phyloP scores from a whole-genome alignment of 345 rosid genomes.

The Hypericum androsaemum region DNA sequence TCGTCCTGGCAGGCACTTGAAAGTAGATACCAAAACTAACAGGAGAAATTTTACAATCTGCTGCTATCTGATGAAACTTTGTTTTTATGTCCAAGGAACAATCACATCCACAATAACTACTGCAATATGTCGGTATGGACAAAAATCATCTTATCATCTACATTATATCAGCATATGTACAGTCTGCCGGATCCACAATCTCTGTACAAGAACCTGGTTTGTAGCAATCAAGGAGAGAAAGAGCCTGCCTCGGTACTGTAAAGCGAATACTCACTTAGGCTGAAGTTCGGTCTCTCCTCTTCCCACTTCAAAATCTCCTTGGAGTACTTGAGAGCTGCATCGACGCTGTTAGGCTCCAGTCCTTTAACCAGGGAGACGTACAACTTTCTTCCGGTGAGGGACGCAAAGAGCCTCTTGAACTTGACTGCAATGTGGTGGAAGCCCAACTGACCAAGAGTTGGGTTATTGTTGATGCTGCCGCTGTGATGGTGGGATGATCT shows the following conservation, averaged over 20 bases:
- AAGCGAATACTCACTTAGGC: conserved; percentile 43
- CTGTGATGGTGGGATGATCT: conserved; percentile 27
- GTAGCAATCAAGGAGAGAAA: conserved; percentile 22
- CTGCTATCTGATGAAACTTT: too few species aligned
- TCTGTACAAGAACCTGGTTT: conserved; percentile 4
- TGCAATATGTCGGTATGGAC: too few species aligned
- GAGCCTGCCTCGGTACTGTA: conserved; percentile 56
- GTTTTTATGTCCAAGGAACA: too few species aligned
- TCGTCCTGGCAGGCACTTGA: too few species aligned
- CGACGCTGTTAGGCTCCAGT: conserved; percentile 49
- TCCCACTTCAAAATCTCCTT: conserved; percentile 94
- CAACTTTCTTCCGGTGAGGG: conserved; percentile 64
- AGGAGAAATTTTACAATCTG: too few species aligned
- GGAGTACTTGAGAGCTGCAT: conserved; percentile 51
- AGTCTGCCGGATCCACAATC: too few species aligned
- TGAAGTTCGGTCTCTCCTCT: conserved; percentile 58
- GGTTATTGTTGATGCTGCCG: conserved; percentile 53
- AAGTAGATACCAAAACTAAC: too few species aligned
- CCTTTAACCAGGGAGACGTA: conserved; percentile 63
- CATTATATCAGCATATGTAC: too few species aligned
- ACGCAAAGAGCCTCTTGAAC: conserved; percentile 71
- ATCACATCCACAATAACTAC: too few species aligned
- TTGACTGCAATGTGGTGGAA: conserved; percentile 76
- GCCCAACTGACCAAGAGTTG: conserved; percentile 71
- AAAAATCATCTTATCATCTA: too few species aligned